Evolutionary conservation across 495 filamentous ascomycete genomes (phyloP).

Genomic region (Daldinia caldariorum): DNA sequence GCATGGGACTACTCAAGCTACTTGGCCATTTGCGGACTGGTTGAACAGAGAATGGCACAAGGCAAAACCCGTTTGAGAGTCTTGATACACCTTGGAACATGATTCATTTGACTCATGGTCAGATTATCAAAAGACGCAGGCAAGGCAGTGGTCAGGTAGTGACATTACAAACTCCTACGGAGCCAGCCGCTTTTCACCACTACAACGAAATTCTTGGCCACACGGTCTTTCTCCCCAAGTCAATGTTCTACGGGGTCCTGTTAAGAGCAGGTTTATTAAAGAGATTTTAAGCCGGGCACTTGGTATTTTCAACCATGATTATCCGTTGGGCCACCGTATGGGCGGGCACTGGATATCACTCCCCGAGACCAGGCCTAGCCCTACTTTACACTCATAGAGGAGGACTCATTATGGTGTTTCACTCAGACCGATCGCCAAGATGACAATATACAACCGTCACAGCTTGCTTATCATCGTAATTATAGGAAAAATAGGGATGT

Average conservation of each 20-base stretch:
- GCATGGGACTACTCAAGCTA: not conserved
- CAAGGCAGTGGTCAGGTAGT: slow-evolving; percentile 13
- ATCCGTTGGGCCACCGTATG: not conserved
- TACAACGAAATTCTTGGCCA: not conserved
- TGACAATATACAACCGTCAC: not conserved
- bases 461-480: not conserved
- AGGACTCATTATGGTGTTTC: not conserved
- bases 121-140: slow-evolving; percentile 5
- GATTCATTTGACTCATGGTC: slow-evolving; percentile 1
- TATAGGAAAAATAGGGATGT: not conserved
- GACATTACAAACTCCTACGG: not conserved
- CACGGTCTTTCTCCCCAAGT: not conserved
- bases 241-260: not conserved
- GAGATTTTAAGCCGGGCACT: not conserved
- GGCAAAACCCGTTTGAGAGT: not conserved
- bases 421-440: not conserved
- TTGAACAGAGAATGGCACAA: not conserved
- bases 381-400: not conserved
- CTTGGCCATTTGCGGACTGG: not conserved
- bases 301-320: not conserved
- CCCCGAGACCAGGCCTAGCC: not conserved
- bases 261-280: not conserved
- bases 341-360: not conserved
- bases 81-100: not conserved
- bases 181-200: slow-evolving; percentile 4